These are phyloP conservation scores for Solanum corneliomulleri DNA, from an alignment of 257 asterid species.

Conservation along the genomic window DNA sequence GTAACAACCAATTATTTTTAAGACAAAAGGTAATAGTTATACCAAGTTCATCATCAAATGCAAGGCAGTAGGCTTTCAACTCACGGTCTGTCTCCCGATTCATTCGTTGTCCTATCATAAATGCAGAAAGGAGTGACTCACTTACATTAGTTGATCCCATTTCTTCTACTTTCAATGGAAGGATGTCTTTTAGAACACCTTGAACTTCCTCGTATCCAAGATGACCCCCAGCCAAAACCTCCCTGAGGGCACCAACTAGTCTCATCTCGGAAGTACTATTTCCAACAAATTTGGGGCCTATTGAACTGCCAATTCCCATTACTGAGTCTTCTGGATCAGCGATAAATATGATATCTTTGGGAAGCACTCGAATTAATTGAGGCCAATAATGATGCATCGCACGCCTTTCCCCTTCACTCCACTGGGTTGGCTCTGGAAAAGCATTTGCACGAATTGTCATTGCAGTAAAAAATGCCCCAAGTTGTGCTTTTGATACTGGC, in stretches of 20 bases:
- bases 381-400: constrained; percentile 92
- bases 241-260: constrained; percentile 92
- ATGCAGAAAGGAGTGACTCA: constrained; percentile 71
- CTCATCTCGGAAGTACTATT: constrained; percentile 82
- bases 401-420: constrained; percentile 94
- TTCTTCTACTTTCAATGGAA: constrained; percentile 40
- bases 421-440: constrained; percentile 85
- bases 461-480: constrained; percentile 89
- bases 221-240: constrained; percentile 93
- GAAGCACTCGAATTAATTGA: constrained; percentile 53
- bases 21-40: background rate
- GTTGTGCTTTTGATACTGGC: constrained; percentile 69
- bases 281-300: constrained; percentile 74
- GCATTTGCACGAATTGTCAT: constrained; percentile 91
- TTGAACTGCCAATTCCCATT: constrained; percentile 70
- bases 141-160: constrained; percentile 29
- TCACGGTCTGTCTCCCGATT: constrained; percentile 92
- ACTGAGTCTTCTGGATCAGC: constrained; percentile 93
- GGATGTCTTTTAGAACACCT: constrained; percentile 78
- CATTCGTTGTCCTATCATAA: constrained; percentile 87
- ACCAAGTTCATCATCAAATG: constrained; percentile 88
- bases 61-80: constrained; percentile 90
- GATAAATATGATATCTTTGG: constrained; percentile 64
- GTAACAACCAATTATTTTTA: background rate
- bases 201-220: constrained; percentile 95